Conservation (phyloP, 352 stramenopile species). For the Pelagophyceae sp. region DNA sequence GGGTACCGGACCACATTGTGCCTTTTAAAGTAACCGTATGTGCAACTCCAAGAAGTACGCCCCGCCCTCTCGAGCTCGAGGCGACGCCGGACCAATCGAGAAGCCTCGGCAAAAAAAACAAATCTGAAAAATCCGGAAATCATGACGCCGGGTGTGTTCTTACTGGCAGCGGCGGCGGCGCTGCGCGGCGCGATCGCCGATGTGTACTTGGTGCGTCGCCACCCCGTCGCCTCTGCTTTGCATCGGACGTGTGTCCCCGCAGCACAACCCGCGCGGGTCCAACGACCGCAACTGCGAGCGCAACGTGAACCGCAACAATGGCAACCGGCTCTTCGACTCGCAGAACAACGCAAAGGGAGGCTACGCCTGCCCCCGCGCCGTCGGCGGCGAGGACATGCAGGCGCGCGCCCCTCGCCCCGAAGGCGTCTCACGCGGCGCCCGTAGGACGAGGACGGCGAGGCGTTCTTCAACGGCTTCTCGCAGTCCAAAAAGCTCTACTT, state of each 20-base stretch:
- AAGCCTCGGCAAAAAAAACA: no score
- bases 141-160: not conserved
- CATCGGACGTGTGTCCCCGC: constrained; percentile 17
- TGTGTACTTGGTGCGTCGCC: not conserved
- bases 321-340: constrained; percentile 34
- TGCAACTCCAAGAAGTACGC: no score
- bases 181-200: not conserved
- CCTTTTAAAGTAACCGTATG: no score
- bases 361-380: constrained; percentile 35
- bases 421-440: no score
- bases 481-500: constrained; percentile 45
- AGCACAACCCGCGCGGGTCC: constrained; percentile 29
- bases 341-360: constrained; percentile 39
- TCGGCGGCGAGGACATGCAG: constrained; percentile 29
- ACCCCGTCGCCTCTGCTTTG: not conserved
- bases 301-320: constrained; percentile 40
- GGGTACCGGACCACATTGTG: no score
- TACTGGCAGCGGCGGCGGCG: not conserved
- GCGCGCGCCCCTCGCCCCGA: not conserved
- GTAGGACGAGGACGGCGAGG: constrained; percentile 27
- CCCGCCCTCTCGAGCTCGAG: no score
- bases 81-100: no score
- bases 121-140: no score
- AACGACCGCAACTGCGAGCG: constrained; percentile 41
- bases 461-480: constrained; percentile 17